Base-by-base conservation (phyloP, 805 yeast genomes). In the Lipomyces anomalus region DNA sequence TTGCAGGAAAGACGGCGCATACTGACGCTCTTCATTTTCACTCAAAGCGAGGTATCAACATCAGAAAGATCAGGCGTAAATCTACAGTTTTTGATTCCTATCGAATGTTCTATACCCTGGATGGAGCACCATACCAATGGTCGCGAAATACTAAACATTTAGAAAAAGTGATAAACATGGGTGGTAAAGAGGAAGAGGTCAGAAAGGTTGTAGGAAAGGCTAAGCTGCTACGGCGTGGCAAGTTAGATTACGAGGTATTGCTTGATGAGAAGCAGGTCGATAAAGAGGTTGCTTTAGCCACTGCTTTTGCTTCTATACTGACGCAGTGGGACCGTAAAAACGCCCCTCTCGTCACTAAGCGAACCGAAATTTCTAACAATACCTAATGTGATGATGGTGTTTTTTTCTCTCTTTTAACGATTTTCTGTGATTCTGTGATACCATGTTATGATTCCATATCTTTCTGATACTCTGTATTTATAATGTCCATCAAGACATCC, bases 241-340 rank as follows among this genome's bases (percentile, higher is more conserved):
- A 72, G 53, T 70, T 78, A 52, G 84, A 80, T 59, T 80, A 73
- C 62, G 83, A 79, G 61, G 52, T 79, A 47, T 61, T 74, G 28
- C 60, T 79, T 22, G 82, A 78, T 59, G 73, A 68, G 41, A 42
- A 57, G 1, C 65, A 67, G 51, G 63, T 76, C 22, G 79, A 75
- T 56, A 59, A 66, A n/a, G 75, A 74, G 44, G 65, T 72, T 35
- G 82, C 76, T 2, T 58, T 80, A 42, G 75, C 79, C n/a, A 77
- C 84, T 4, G 82, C 73, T 1, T 79, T 79, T 54, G 62, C 76
- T 43, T 70, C 82, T 17, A 78, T 79, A 80, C 67, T 76, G 65
- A 75, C 82, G n/a, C 79, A 78, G 61, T 79, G 85, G 85, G 78
- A 79, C 20, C 60, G 23, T 7, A 20, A 34, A 6, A 42, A 49